Conservation (phyloP, 306 rosid species). For the Albizia julibrissin region DNA sequence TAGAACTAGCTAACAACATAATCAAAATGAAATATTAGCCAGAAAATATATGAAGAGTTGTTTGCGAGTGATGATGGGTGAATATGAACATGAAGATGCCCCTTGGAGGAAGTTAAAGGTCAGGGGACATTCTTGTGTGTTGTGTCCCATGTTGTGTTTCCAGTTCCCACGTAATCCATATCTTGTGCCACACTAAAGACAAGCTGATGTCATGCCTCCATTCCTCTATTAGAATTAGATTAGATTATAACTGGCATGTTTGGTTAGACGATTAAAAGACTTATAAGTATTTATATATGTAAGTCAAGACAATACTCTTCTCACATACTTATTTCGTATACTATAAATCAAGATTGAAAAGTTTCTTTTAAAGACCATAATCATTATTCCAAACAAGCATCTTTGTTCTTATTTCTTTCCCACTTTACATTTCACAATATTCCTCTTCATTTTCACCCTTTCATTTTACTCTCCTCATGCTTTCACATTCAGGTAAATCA, state of each 20-base stretch:
- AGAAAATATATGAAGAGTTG: neutral
- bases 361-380: no score
- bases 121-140: slow-evolving; percentile 5
- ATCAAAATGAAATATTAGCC: no score
- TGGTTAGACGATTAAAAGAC: no score
- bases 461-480: neutral
- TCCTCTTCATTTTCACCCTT: neutral
- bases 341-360: no score
- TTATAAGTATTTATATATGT: no score
- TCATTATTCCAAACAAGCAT: no score
- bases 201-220: neutral
- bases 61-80: no score
- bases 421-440: neutral
- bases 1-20: neutral
- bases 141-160: neutral
- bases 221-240: neutral
- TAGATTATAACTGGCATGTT: no score
- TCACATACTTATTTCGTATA: no score
- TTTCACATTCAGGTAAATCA: neutral
- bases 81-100: slow-evolving; percentile 8
- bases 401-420: neutral
- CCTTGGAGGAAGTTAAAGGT: slow-evolving; percentile 15
- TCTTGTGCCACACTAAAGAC: neutral
- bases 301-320: no score
- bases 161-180: neutral